Evolutionary conservation across 1,284 basidiomycete species (phyloP).

Genomic region (Boletus subluridellus): DNA sequence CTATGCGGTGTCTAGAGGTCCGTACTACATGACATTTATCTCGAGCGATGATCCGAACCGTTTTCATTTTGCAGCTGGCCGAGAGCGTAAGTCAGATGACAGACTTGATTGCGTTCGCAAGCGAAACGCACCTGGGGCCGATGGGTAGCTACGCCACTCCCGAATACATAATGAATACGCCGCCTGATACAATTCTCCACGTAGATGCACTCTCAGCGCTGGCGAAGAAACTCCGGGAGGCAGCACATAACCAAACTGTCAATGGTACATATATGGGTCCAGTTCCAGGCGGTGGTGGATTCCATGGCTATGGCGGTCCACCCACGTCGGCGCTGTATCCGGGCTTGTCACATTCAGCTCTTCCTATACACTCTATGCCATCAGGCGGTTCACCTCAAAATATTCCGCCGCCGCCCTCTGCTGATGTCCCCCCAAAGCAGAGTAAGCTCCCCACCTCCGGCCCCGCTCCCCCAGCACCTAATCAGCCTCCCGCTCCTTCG

Average conservation of each 20-base stretch:
- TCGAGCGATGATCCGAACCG: slow-evolving; percentile 3
- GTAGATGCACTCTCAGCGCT: slow-evolving; percentile 34
- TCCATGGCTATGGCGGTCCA: slow-evolving; percentile 25
- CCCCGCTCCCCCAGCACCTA: slow-evolving; percentile 41
- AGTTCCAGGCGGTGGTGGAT: slow-evolving; percentile 20
- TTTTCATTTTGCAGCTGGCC: slow-evolving; percentile 48
- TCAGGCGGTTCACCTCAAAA: slow-evolving; percentile 50
- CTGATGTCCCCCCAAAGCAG: slow-evolving; percentile 50
- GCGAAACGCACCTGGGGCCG: slow-evolving; percentile 52
- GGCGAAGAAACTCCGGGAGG: slow-evolving; percentile 34
- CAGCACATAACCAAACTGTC: slow-evolving; percentile 18
- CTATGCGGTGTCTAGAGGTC: slow-evolving; percentile 80
- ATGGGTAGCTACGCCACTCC: slow-evolving; percentile 50
- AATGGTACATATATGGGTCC: slow-evolving; percentile 27
- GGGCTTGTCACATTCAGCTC: slow-evolving; percentile 42
- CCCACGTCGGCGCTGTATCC: slow-evolving; percentile 46
- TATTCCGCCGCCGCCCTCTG: slow-evolving; percentile 40
- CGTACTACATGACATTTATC: slow-evolving; percentile 10
- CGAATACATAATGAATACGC: slow-evolving; percentile 30
- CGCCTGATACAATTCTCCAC: slow-evolving; percentile 26
- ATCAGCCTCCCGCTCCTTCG: slow-evolving; percentile 39
- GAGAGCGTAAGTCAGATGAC: slow-evolving; percentile 74
- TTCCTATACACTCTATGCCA: slow-evolving; percentile 31
- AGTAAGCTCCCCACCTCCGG: slow-evolving; percentile 49
- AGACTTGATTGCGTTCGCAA: slow-evolving; percentile 67